A percentile compares a stretch with the other conserved stretches of the same genome.
Evolutionary conservation across 345 rosid species (phyloP).

Genomic region (Gossypium rotundifolium): DNA sequence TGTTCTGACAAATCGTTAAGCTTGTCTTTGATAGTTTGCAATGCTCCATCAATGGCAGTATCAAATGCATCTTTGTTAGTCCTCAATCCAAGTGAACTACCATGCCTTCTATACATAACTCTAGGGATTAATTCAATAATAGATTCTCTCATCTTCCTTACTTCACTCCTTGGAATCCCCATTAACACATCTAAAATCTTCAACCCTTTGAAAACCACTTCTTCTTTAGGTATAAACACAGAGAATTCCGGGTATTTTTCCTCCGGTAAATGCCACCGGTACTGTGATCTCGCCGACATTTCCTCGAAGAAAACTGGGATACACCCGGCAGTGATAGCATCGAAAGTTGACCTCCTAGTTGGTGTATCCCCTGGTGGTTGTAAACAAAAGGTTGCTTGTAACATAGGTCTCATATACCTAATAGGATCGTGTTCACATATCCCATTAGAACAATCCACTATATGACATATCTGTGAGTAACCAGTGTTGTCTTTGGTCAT

Average conservation of each 20-base stretch:
- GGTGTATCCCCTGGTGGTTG: slow-evolving; percentile 97
- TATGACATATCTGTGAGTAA: slow-evolving; percentile 45
- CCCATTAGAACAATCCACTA: slow-evolving; percentile 85
- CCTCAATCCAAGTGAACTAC: slow-evolving; percentile 55
- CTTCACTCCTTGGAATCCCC: slow-evolving; percentile 54
- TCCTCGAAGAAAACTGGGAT: slow-evolving; percentile 93
- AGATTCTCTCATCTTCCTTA: slow-evolving; percentile 62
- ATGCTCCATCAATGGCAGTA: slow-evolving; percentile 62
- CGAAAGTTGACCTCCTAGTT: slow-evolving; percentile 75
- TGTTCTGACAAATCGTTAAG: slow-evolving; percentile 12
- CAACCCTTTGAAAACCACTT: slow-evolving; percentile 65
- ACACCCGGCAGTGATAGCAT: slow-evolving; percentile 78
- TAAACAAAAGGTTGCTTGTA: slow-evolving; percentile 66
- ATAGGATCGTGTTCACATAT: slow-evolving; percentile 88
- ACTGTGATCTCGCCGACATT: slow-evolving; percentile 63
- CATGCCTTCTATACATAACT: slow-evolving; percentile 72
- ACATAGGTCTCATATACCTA: slow-evolving; percentile 71
- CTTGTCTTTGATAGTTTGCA: slow-evolving; percentile 52
- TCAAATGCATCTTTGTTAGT: slow-evolving; percentile 78
- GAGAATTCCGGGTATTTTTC: slow-evolving; percentile 50
- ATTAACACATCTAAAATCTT: slow-evolving; percentile 64
- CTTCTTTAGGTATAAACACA: slow-evolving; percentile 71
- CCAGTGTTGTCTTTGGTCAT: too few species aligned
- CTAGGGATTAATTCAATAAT: slow-evolving; percentile 68
- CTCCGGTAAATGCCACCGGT: slow-evolving; percentile 65